Conservation (phyloP, 192 early-diverging fungal genomes). For the Mortierella antarctica region DNA sequence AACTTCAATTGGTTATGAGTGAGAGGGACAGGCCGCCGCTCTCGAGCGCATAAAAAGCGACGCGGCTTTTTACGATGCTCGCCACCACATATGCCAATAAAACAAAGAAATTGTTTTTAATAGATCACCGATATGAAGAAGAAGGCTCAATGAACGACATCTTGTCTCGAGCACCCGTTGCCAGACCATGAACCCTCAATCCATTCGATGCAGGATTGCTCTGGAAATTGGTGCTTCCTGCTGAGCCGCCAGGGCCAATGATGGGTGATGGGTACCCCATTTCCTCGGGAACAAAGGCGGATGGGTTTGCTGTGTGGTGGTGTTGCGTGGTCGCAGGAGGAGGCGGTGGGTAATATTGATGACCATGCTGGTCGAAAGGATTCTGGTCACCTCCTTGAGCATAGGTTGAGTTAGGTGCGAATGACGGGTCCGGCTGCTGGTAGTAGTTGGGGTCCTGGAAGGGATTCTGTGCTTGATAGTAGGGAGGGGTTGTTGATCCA, state of each 20-base stretch:
- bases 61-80: no score
- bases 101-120: not conserved
- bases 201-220: not conserved
- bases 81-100: no score
- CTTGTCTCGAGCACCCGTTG: slow-evolving; percentile 18
- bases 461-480: slow-evolving; percentile 11
- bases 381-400: slow-evolving; percentile 12
- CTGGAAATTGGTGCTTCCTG: not conserved
- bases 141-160: slow-evolving; percentile 27
- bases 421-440: not conserved
- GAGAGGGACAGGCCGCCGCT: no score
- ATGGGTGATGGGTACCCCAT: slow-evolving; percentile 20
- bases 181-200: not conserved
- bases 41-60: no score
- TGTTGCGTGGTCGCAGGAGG: not conserved
- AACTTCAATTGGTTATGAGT: no score
- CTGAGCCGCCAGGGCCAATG: not conserved
- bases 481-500: not conserved
- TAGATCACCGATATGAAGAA: not conserved
- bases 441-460: slow-evolving; percentile 25
- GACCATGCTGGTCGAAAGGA: slow-evolving; percentile 6
- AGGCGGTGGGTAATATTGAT: not conserved
- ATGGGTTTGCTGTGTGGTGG: not conserved
- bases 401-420: not conserved
- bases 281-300: slow-evolving; percentile 22